Evolutionary conservation across 2,329 filamentous ascomycete genomes (phyloP).

Genomic region (Ophiocordyceps robertsii): DNA sequence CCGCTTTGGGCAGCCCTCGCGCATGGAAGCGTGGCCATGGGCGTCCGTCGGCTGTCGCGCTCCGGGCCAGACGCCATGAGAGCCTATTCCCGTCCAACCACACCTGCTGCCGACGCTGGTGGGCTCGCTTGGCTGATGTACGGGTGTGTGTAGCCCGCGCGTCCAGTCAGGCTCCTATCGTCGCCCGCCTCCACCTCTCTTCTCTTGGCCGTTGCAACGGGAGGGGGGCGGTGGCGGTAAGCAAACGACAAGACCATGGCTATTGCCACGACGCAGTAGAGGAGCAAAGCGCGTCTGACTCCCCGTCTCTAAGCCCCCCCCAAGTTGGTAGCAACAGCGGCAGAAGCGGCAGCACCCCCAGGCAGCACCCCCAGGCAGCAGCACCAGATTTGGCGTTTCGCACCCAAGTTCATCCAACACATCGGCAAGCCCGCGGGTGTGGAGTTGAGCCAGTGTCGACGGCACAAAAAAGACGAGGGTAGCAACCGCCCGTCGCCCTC

Average conservation of each 20-base stretch:
- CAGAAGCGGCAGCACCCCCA: background rate
- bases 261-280: background rate
- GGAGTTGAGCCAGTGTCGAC: no score
- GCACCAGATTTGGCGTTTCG: no score
- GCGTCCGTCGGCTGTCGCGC: background rate
- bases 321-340: background rate
- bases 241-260: slow-evolving; percentile 1
- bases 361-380: no score
- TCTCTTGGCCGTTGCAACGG: background rate
- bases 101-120: background rate
- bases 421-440: no score
- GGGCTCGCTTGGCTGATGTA: background rate
- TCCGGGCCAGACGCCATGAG: background rate
- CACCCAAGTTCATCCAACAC: no score
- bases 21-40: background rate
- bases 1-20: slow-evolving; percentile 12
- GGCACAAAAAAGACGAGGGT: background rate
- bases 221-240: background rate
- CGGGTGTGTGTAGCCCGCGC: background rate
- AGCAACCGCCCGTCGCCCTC: background rate
- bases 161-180: background rate
- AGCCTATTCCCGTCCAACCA: background rate
- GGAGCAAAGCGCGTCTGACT: background rate
- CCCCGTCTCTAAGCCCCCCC: background rate
- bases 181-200: background rate